Conservation (phyloP, 75 land plant species). For the Pinus taeda region DNA sequence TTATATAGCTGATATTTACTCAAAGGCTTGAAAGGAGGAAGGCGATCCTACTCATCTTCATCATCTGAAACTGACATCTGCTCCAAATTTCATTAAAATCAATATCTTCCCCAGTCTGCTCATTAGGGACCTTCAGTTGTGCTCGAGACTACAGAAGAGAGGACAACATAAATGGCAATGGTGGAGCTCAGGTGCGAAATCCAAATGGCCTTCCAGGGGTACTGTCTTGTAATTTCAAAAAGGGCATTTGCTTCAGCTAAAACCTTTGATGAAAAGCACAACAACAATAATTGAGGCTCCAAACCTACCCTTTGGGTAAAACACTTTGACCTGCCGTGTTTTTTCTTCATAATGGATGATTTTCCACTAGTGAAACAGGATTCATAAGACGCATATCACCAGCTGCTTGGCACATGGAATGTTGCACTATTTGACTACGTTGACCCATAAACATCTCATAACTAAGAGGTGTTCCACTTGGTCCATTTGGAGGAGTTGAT, state of each 20-base stretch:
- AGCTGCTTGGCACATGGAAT: no score
- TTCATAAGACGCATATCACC: no score
- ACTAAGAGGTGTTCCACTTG: no score
- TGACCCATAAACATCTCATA: no score
- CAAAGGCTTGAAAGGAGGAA: conserved; percentile 73
- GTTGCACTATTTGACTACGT: no score
- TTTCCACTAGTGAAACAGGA: no score
- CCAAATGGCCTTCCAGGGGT: conserved; percentile 73
- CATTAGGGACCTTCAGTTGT: conserved; percentile 60
- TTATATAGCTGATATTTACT: conserved; percentile 64
- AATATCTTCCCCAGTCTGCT: conserved; percentile 62
- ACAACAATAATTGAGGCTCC: conserved; percentile 72
- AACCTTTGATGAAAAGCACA: conserved; percentile 85
- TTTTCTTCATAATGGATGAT: no score
- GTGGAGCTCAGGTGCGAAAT: conserved; percentile 66
- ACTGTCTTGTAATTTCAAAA: conserved; percentile 76
- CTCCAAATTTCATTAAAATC: conserved; percentile 66
- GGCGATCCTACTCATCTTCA: conserved; percentile 79
- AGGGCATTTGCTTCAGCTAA: conserved; percentile 87
- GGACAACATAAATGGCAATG: conserved; percentile 78
- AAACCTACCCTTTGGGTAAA: no score
- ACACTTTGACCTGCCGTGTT: no score
- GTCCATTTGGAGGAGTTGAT: no score
- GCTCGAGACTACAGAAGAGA: conserved; percentile 80
- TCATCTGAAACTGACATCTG: conserved; percentile 34